phyloP scores from a whole-genome alignment of 2,329 filamentous ascomycete species.

The Cryphonectria naterciae region DNA sequence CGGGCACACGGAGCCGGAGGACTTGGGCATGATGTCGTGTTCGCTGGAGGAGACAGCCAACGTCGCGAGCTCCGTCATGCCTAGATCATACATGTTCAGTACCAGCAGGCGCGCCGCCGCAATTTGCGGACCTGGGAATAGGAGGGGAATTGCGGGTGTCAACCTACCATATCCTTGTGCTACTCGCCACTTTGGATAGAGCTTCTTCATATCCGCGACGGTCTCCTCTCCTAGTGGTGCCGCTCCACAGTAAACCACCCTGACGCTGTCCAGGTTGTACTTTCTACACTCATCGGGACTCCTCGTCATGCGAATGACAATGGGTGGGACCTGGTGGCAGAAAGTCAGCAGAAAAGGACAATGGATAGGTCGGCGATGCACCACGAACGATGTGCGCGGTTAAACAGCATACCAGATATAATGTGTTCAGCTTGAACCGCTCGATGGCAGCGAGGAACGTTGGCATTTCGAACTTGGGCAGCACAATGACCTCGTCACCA shows the following conservation, averaged over 20 bases:
- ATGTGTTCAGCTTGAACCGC: conserved; percentile 65
- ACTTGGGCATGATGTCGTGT: conserved; percentile 71
- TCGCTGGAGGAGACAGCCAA: conserved; percentile 65
- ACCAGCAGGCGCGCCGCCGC: not conserved
- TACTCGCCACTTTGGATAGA: conserved; percentile 66
- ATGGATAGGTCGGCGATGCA: not conserved
- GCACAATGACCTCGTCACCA: conserved; percentile 71
- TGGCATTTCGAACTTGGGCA: conserved; percentile 74
- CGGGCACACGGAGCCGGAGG: conserved; percentile 72
- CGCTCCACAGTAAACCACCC: conserved; percentile 71
- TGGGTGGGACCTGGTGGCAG: conserved; percentile 68
- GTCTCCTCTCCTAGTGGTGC: conserved; percentile 78
- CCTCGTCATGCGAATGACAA: conserved; percentile 77
- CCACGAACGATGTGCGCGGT: not conserved
- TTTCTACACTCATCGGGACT: conserved; percentile 63
- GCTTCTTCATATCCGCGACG: conserved; percentile 61
- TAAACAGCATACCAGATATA: conserved; percentile 61
- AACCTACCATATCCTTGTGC: conserved; percentile 70
- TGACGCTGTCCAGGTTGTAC: conserved; percentile 73
- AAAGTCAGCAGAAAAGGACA: conserved; percentile 6
- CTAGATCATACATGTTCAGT: conserved; percentile 41
- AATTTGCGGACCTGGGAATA: not conserved
- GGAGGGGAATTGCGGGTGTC: not conserved
- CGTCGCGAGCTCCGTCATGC: conserved; percentile 78
- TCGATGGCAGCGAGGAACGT: conserved; percentile 66